Evolutionary conservation across 2,329 filamentous ascomycete genomes (phyloP), one percentile per base, ranked within the genome.

Genomic region (Xylariaceae sp.): DNA sequence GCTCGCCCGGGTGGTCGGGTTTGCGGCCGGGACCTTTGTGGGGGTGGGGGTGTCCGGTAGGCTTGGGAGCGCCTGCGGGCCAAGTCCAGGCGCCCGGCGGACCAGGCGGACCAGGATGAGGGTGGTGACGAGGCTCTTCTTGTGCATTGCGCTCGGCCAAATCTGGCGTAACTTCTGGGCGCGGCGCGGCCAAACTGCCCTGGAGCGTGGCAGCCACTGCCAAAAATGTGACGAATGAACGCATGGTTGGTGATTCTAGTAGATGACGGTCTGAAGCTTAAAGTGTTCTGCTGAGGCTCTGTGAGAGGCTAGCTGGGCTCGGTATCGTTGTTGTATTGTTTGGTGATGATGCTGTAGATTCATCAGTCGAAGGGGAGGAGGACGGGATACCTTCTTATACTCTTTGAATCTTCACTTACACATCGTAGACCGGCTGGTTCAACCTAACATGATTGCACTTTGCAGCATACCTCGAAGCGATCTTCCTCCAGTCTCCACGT

Each of bases 141-240:
- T n/a, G n/a, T n/a, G n/a, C n/a, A n/a, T n/a, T n/a, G n/a, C n/a
- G n/a, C n/a, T n/a, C n/a, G n/a, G n/a, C n/a, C n/a, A n/a, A n/a
- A n/a, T n/a, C n/a, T n/a, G n/a, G n/a, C n/a, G n/a, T n/a, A n/a
- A n/a, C n/a, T n/a, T n/a, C n/a, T n/a, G n/a, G n/a, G n/a, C 7
- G 48, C 14, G 60, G 60, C 7, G 45, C 48, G 16, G 60, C 57
- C 4, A 20, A 56, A 47, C 47, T 40, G 42, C 54, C 42, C 41
- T 60, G 60, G 51, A 62, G 19, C 12, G 52, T 48, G 52, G 60
- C 60, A 26, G 54, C 54, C 21, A 43, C 47, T 14, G 52, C 60
- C 40, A 62, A 52, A 10, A 58, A 20, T 50, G 57, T 32, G 48
- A 60, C 47, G 52, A 62, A 60, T 42, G 54, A 62, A 41, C 54